A percentile compares a stretch with the other conserved stretches of the same genome.
These are phyloP conservation scores for Cucurbita maxima DNA, from an alignment of 306 rosid species.

Conservation along the genomic window DNA sequence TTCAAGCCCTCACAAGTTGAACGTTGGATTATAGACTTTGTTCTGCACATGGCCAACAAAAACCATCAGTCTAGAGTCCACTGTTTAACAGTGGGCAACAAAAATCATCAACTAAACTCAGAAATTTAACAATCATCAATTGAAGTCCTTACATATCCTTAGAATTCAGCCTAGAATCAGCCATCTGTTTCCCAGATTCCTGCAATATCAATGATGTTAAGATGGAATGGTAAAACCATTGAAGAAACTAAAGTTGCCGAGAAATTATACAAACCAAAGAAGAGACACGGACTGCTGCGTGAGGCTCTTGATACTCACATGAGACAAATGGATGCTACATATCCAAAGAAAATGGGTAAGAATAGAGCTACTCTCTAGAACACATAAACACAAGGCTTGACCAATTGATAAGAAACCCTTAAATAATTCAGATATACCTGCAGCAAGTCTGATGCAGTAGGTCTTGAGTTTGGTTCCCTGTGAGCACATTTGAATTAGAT, in stretches of 20 bases:
- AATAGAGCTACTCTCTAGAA: neutral
- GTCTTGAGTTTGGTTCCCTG: conserved; percentile 85
- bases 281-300: conserved; percentile 28
- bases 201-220: conserved; percentile 14
- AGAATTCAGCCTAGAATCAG: conserved; percentile 31
- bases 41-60: conserved; percentile 25
- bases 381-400: neutral
- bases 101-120: neutral
- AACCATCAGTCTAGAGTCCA: conserved; percentile 5
- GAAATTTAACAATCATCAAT: conserved; percentile 13
- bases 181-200: conserved; percentile 44
- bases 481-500: conserved; percentile 21
- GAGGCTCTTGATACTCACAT: conserved; percentile 33
- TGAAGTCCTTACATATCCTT: conserved; percentile 45
- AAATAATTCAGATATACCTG: conserved; percentile 34
- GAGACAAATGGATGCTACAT: conserved; percentile 85
- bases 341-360: neutral
- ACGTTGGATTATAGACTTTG: conserved; percentile 29
- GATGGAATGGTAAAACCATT: conserved; percentile 3
- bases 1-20: conserved; percentile 51
- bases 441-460: conserved; percentile 61
- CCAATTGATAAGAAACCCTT: neutral
- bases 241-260: conserved; percentile 6
- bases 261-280: conserved; percentile 38
- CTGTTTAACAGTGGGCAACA: conserved; percentile 2